Base-by-base conservation (phyloP, 176 grass and related monocot genomes). In the Lolium multiflorum region DNA sequence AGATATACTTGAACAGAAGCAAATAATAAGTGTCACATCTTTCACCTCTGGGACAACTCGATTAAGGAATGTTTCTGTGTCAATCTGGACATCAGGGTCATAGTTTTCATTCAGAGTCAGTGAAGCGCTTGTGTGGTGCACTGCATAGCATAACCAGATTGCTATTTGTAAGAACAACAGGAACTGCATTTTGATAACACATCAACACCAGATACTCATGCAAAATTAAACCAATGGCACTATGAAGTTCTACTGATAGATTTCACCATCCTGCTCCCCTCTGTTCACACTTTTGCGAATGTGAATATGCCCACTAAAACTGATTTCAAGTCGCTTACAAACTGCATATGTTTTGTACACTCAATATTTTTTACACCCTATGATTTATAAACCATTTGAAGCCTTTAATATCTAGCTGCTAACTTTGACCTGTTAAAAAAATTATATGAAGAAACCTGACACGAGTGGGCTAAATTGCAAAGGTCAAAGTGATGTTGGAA, bases 91-190 rank as follows among this genome's bases (percentile, higher is more conserved):
- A 88, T 98, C 96, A 0, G 91, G 88, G 79, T 98, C 96, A 41
- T 98, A 98, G 56, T 98, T 98, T 79, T 94, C 96, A 86, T 98
- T 98, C 60, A 98, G 95, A 84, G 96, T 98, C 75, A 98, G 85
- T 0, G 96, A 98, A 81, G 93, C 96, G 48, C 96, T 98, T 72
- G 96, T 98, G 82, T 98, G 96, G 80, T 98, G 96, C 87, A 98
- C 96, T 98, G 92, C 39, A 92, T 62, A 83, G 50, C 18, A 63
- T 68, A 59, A 85, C 28, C 12, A 83, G 39, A 64, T 83, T 31
- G 81, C 2, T 56, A 83, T 77, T 59, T 10, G 13, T 46, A 50
- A 77, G 50, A 82, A 48, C 9, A 63, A 3, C 41, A 11, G 18
- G 18, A 84, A 71, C 12, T 41, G 24, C 12, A 7, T 55, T 48